These are phyloP conservation scores for Umbelopsis ramanniana DNA, from an alignment of 192 early-diverging fungal species.

Conservation along the genomic window DNA sequence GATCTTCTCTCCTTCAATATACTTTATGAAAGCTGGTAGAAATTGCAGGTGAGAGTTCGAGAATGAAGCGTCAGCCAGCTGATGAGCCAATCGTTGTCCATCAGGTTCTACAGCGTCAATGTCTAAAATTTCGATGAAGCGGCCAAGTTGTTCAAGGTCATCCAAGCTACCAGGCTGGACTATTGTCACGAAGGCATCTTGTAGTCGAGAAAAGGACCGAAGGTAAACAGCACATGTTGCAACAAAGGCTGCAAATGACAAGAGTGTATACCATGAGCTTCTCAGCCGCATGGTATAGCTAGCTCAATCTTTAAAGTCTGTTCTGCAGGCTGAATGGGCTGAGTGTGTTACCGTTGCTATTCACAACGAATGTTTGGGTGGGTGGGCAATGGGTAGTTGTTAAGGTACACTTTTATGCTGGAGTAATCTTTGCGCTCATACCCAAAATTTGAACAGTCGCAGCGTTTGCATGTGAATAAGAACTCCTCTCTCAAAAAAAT, in stretches of 20 bases:
- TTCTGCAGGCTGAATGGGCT: conserved; percentile 80
- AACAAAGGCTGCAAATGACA: background rate
- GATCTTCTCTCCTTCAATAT: conserved; percentile 51
- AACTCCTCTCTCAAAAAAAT: too few relatives aligned
- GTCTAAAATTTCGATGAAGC: conserved; percentile 46
- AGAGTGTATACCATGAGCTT: conserved; percentile 21
- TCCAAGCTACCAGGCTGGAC: conserved; percentile 31
- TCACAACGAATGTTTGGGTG: background rate
- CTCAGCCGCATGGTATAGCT: conserved; percentile 25
- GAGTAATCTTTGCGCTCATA: too few relatives aligned
- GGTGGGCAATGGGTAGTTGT: too few relatives aligned
- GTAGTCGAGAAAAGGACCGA: conserved; percentile 11
- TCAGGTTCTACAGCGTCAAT: conserved; percentile 1
- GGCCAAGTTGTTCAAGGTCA: conserved; percentile 37
- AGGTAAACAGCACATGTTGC: conserved; percentile 17
- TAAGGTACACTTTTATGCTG: too few relatives aligned
- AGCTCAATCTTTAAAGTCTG: conserved; percentile 7
- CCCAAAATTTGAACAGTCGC: too few relatives aligned
- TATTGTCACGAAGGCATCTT: background rate
- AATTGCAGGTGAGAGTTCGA: conserved; percentile 9
- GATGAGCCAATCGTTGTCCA: conserved; percentile 10
- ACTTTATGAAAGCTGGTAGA: conserved; percentile 30
- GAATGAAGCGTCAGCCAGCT: conserved; percentile 26
- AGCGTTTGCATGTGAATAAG: too few relatives aligned
- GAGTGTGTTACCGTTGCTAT: conserved; percentile 71